Evolutionary conservation across 2,329 filamentous ascomycete species (phyloP), one percentile per base, ranked within the genome.

Genomic region (Tolypocladium endophyticum): DNA sequence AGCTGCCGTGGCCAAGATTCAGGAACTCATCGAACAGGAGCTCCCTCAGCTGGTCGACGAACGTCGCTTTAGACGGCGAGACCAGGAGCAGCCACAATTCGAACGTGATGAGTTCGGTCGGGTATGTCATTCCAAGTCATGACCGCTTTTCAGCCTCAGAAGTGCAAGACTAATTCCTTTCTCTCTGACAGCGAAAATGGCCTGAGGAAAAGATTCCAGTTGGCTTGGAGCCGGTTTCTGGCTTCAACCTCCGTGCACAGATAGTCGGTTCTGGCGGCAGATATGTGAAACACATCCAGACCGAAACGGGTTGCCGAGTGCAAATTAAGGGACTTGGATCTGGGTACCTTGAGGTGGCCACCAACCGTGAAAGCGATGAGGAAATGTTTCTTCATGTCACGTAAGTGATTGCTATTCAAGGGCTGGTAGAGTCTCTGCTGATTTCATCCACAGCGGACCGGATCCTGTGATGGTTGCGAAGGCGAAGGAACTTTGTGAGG

Each of bases 321-420:
- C 94, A 99, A 73, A 99, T 99, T 77, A 99, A 99, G 73, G 94
- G 94, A 23, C 90, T 90, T 64, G 92, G 92, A 45, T 97, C 92
- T 58, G 94, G 94, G 18, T 99, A 96, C 71, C 87, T 96, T 69
- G 94, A 99, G 72, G 86, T 88, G 55, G 85, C 88, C 38, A 95
- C 92, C n/a, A 89, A 90, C 64, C 84, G 80, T 50, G 94, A 99
- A 75, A 96, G 91, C 65, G 93, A 99, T 55, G 93, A 97, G 71
- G 85, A 91, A 2, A 97, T 99, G 92, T 97, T 92, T 70, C 81
- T 99, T 54, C 92, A 97, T 73, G 92, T 97, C 65, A 90, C 94
- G 89, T 95, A 81, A 72, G 89, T 81, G 35, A 41, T 30, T 39
- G 6, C 43, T 38, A 28, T 12, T 12, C 20, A 33, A 41, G 30